A percentile compares a stretch with the other conserved stretches of the same genome.
Conservation (phyloP, 768 basidiomycete genomes). For the Basidioascus undulatus region DNA sequence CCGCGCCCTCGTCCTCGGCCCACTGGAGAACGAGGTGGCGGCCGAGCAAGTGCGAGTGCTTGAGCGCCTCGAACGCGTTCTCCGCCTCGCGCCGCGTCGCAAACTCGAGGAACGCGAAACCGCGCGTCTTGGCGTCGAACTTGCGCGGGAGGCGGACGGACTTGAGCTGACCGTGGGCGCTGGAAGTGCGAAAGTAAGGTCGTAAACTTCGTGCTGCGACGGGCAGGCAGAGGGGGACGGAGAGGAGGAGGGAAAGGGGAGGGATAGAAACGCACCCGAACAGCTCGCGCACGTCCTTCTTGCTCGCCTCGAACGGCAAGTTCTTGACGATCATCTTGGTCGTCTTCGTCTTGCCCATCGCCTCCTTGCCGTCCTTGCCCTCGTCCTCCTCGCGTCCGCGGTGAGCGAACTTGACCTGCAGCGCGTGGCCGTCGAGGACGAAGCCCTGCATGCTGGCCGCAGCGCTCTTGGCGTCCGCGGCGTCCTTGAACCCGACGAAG, state of each 20-base stretch:
- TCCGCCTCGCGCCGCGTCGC: conserved; percentile 70
- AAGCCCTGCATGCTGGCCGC: conserved; percentile 54
- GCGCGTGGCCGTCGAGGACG: conserved; percentile 60
- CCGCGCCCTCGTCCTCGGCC: conserved; percentile 58
- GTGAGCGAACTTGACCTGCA: conserved; percentile 67
- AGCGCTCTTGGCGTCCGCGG: conserved; percentile 46
- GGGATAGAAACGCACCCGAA: conserved; percentile 41
- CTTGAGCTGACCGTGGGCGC: conserved; percentile 76
- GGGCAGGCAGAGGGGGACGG: neutral
- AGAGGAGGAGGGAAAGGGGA: neutral
- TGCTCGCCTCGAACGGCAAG: conserved; percentile 83
- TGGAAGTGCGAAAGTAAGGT: conserved; percentile 15
- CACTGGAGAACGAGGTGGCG: conserved; percentile 78
- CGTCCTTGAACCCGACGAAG: conserved; percentile 69
- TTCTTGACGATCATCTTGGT: conserved; percentile 98
- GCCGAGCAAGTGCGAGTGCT: conserved; percentile 87
- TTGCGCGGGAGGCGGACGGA: conserved; percentile 82
- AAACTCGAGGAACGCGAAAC: conserved; percentile 94
- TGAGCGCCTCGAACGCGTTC: conserved; percentile 58
- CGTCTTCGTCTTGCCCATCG: conserved; percentile 31
- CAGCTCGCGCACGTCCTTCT: conserved; percentile 69
- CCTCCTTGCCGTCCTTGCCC: conserved; percentile 19
- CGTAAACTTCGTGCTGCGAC: no score
- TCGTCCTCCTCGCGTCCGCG: conserved; percentile 39
- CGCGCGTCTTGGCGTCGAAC: conserved; percentile 65